phyloP scores from a whole-genome alignment of 495 filamentous ascomycete species.

The Tuber brumale region DNA sequence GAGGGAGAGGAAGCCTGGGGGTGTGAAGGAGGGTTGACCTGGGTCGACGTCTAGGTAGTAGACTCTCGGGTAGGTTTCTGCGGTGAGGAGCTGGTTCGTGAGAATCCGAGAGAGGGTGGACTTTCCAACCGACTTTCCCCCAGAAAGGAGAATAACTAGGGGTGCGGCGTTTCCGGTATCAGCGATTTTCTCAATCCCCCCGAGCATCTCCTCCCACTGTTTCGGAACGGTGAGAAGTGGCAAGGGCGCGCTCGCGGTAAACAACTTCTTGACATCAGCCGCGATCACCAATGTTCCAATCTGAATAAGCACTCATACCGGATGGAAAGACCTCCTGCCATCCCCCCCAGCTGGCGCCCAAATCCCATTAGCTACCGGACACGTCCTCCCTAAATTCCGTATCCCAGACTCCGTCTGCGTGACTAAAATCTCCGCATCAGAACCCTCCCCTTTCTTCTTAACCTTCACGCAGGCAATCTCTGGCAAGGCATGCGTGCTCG shows the following conservation, averaged over 20 bases:
- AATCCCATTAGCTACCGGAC: slow-evolving; percentile 54
- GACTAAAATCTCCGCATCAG: slow-evolving; percentile 48
- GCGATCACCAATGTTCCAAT: neutral
- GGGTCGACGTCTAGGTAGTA: slow-evolving; percentile 63
- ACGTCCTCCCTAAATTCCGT: slow-evolving; percentile 50
- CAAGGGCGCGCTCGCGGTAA: slow-evolving; percentile 39
- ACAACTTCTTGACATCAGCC: slow-evolving; percentile 16
- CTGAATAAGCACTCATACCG: slow-evolving; percentile 14
- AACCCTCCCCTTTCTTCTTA: slow-evolving; percentile 43
- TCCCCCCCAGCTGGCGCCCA: slow-evolving; percentile 50
- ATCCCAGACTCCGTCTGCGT: slow-evolving; percentile 48
- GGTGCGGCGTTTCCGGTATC: slow-evolving; percentile 44
- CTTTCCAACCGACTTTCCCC: slow-evolving; percentile 61
- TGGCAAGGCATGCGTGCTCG: slow-evolving; percentile 59
- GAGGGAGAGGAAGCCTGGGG: slow-evolving; percentile 61
- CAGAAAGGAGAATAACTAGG: slow-evolving; percentile 52
- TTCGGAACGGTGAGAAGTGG: slow-evolving; percentile 48
- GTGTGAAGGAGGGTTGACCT: slow-evolving; percentile 62
- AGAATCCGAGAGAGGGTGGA: slow-evolving; percentile 61
- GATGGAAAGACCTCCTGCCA: slow-evolving; percentile 20
- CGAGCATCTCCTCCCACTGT: slow-evolving; percentile 44
- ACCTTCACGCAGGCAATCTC: slow-evolving; percentile 49
- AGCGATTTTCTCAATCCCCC: slow-evolving; percentile 37
- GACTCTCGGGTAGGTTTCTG: slow-evolving; percentile 31
- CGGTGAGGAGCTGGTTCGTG: slow-evolving; percentile 54